Percentiles rank a stretch among this genome's conserved stretches.
Evolutionary conservation across 2,329 filamentous ascomycete species (phyloP).

Genomic region (Nemania sp.): DNA sequence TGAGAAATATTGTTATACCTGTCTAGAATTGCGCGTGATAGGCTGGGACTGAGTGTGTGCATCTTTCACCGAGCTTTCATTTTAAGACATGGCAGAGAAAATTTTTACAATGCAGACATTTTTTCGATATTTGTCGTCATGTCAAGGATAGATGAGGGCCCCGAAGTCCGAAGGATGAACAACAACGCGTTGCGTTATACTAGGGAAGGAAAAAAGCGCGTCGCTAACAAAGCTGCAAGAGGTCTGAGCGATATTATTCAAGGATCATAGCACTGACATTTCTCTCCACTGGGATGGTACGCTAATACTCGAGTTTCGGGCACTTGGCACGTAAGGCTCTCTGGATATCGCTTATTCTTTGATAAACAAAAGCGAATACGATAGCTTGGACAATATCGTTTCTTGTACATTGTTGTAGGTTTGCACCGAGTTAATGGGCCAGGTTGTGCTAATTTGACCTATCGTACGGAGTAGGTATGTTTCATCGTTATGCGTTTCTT

Average conservation of each 20-base stretch:
- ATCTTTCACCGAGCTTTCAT: background rate
- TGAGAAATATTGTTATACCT: background rate
- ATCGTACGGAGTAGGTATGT: too few relatives aligned
- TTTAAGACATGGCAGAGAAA: constrained; percentile 9
- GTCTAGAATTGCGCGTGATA: constrained; percentile 3
- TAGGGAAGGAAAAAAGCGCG: background rate
- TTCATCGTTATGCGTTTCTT: too few relatives aligned
- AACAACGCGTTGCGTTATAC: background rate
- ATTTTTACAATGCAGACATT: background rate
- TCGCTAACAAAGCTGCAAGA: background rate
- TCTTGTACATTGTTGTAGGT: too few relatives aligned
- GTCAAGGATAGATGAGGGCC: too few relatives aligned
- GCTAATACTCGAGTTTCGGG: too few relatives aligned
- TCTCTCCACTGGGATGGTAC: background rate
- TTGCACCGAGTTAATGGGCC: too few relatives aligned
- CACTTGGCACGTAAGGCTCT: too few relatives aligned
- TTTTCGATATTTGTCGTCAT: too few relatives aligned
- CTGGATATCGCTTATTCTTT: too few relatives aligned
- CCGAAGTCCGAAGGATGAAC: constrained; percentile 17
- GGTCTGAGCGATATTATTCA: constrained; percentile 18
- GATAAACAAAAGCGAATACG: too few relatives aligned
- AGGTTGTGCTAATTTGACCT: too few relatives aligned
- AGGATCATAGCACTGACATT: constrained; percentile 6
- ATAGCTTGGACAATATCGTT: too few relatives aligned
- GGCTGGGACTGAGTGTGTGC: background rate